Base-by-base conservation (phyloP, 768 basidiomycete species). In the Sporobolomyces phaffii region DNA sequence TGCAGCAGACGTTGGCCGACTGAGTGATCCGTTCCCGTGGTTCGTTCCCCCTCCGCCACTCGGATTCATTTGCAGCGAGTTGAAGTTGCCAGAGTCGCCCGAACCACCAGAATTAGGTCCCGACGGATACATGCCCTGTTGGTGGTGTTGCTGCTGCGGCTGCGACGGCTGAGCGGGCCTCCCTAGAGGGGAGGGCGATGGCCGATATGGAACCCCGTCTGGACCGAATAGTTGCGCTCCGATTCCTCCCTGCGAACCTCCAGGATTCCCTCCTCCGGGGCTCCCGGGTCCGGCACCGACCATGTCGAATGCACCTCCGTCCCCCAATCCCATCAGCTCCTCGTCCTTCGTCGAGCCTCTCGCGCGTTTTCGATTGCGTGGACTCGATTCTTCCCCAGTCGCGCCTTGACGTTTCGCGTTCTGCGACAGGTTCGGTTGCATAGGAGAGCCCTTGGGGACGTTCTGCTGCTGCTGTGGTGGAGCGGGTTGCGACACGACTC, bases 1-100 rank as follows among this genome's bases (percentile, higher is more conserved):
- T 0, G 65, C 65, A 4, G 70, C 58, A 14, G 70, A 71, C 3
- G 62, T 31, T 10, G 70, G 70, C 15, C 70, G 65, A 38, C 65
- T 67, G 33, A 45, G 26, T 33, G n/a, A 13, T 5, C 69, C 68
- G 53, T 69, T 69, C 44, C 14, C 38, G n/a, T 34, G 40, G 22
- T 41, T 51, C 26, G 47, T 17, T 9, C 34, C 51, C 26, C 48
- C 57, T 22, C 38, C 40, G 20, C 50, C 40, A 26, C 43, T 57
- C 56, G 56, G 53, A 13, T 45, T 15, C 56, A 47, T 40, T 15
- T 1, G 3, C 36, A n/a, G 20, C 31, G 56, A 11, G 43, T 59
- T 52, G 40, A 34, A 45, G 26, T 45, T 26, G 18, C 34, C 53
- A n/a, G 31, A 22, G 10, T 26, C 45, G 10, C 43, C 56, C 22